A percentile compares a stretch with the other conserved stretches of the same genome.
Evolutionary conservation across 805 yeast genomes (phyloP).

Genomic region (Wickerhamiella cacticola): DNA sequence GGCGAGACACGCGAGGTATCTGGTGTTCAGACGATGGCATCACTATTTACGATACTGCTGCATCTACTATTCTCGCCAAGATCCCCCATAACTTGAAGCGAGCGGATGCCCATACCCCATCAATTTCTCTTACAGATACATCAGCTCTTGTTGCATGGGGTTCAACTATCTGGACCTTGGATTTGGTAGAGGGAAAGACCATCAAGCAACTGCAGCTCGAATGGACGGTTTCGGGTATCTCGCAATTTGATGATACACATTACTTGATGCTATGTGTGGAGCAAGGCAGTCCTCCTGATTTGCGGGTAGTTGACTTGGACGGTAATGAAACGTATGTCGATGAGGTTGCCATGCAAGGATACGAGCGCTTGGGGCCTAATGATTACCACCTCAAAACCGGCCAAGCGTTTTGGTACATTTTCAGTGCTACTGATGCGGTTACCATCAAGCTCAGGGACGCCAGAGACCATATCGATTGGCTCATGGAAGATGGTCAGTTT

Average conservation of each 20-base stretch:
- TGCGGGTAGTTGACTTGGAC: slow-evolving; percentile 54
- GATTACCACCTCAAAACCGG: slow-evolving; percentile 39
- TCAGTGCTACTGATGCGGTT: slow-evolving; percentile 75
- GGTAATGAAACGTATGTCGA: slow-evolving; percentile 71
- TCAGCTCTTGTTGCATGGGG: slow-evolving; percentile 59
- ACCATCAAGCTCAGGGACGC: slow-evolving; percentile 59
- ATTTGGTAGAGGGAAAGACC: slow-evolving; percentile 13
- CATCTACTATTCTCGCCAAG: slow-evolving; percentile 38
- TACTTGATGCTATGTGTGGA: slow-evolving; percentile 45
- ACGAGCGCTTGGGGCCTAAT: slow-evolving; percentile 53
- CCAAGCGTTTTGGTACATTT: slow-evolving; percentile 43
- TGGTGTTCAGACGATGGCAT: slow-evolving; percentile 85
- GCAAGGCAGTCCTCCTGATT: slow-evolving; percentile 42
- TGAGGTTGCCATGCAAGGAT: slow-evolving; percentile 53
- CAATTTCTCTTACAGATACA: background rate
- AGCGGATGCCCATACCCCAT: background rate
- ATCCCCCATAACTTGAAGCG: slow-evolving; percentile 41
- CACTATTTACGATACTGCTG: slow-evolving; percentile 46
- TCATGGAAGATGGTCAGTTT: slow-evolving; percentile 39
- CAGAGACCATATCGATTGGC: slow-evolving; percentile 66
- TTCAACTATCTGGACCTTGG: slow-evolving; percentile 56
- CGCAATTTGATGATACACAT: slow-evolving; percentile 61
- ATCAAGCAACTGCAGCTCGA: background rate
- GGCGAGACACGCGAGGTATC: slow-evolving; percentile 47
- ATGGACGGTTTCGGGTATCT: slow-evolving; percentile 58